Evolutionary conservation across 768 basidiomycete species (phyloP).

Genomic region (Macrolepiota albuminosa): DNA sequence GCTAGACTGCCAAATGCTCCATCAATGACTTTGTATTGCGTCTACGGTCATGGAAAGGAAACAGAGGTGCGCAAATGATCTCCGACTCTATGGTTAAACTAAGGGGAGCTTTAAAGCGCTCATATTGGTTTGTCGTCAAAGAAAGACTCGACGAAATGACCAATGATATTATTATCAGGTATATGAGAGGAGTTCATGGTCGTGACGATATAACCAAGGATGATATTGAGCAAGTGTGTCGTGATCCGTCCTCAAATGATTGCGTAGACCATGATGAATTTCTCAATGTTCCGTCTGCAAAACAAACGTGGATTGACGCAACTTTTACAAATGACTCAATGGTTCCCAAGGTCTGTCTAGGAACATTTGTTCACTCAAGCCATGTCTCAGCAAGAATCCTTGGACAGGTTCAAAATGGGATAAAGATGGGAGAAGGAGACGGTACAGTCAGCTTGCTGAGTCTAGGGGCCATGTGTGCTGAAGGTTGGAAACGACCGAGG

Average conservation of each 20-base stretch:
- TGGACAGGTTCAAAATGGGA: conserved; percentile 65
- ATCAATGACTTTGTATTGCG: conserved; percentile 86
- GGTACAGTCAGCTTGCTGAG: conserved; percentile 86
- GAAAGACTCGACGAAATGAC: background rate
- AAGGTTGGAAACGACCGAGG: conserved; percentile 83
- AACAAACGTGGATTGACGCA: conserved; percentile 81
- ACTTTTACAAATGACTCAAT: conserved; percentile 64
- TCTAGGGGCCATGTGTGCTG: conserved; percentile 93
- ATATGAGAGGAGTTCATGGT: conserved; percentile 66
- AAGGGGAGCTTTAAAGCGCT: conserved; percentile 44
- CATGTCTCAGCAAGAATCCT: background rate
- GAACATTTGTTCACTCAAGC: background rate
- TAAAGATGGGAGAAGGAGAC: conserved; percentile 93
- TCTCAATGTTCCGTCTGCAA: conserved; percentile 50
- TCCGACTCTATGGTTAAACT: background rate
- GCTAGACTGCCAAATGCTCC: conserved; percentile 82
- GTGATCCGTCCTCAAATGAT: conserved; percentile 32
- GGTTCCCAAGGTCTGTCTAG: conserved; percentile 45
- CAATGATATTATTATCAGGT: conserved; percentile 36
- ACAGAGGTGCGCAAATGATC: conserved; percentile 62
- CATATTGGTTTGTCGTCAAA: conserved; percentile 61
- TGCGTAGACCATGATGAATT: conserved; percentile 42
- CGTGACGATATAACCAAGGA: conserved; percentile 56
- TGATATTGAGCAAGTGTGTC: conserved; percentile 35
- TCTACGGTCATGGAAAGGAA: conserved; percentile 94